Percentiles rank a stretch among this genome's conserved stretches.
phyloP scores from a whole-genome alignment of 2,329 filamentous ascomycete genomes.

The Herpotrichia juniperi region DNA sequence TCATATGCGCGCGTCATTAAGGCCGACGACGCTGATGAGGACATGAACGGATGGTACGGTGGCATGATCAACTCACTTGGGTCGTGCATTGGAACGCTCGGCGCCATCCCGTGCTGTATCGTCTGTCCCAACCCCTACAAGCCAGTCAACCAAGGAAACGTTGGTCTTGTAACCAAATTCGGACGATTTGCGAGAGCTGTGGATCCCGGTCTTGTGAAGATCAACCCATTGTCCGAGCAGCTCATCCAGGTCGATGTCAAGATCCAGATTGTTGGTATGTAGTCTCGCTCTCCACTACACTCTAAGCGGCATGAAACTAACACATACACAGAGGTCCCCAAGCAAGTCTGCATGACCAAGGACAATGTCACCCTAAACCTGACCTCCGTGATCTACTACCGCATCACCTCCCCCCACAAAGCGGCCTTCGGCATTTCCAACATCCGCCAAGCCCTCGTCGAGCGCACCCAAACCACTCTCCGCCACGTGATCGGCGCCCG shows the following conservation, averaged over 20 bases:
- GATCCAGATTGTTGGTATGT: constrained; percentile 85
- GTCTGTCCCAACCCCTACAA: constrained; percentile 96
- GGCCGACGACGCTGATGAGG: constrained; percentile 68
- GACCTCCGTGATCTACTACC: constrained; percentile 98
- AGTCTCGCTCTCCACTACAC: not conserved
- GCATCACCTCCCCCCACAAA: constrained; percentile 94
- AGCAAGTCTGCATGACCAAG: constrained; percentile 99
- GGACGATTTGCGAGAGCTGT: constrained; percentile 94
- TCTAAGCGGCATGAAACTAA: constrained; percentile 8
- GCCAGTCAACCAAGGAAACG: constrained; percentile 88
- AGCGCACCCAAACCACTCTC: constrained; percentile 96
- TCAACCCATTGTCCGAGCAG: constrained; percentile 92
- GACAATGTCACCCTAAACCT: constrained; percentile 95
- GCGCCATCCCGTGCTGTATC: constrained; percentile 90
- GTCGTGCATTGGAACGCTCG: constrained; percentile 73
- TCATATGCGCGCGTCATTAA: constrained; percentile 74
- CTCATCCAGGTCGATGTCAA: constrained; percentile 96
- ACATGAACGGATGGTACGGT: constrained; percentile 86
- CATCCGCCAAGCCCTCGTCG: constrained; percentile 92
- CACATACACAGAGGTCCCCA: constrained; percentile 72
- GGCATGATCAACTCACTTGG: constrained; percentile 83
- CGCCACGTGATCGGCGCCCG: constrained; percentile 96
- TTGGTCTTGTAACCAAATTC: constrained; percentile 94
- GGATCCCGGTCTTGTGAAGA: constrained; percentile 94
- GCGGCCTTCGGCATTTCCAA: constrained; percentile 96